These are phyloP conservation scores for Pythium guiyangense DNA, from an alignment of 352 stramenopile genomes.

Conservation along the genomic window DNA sequence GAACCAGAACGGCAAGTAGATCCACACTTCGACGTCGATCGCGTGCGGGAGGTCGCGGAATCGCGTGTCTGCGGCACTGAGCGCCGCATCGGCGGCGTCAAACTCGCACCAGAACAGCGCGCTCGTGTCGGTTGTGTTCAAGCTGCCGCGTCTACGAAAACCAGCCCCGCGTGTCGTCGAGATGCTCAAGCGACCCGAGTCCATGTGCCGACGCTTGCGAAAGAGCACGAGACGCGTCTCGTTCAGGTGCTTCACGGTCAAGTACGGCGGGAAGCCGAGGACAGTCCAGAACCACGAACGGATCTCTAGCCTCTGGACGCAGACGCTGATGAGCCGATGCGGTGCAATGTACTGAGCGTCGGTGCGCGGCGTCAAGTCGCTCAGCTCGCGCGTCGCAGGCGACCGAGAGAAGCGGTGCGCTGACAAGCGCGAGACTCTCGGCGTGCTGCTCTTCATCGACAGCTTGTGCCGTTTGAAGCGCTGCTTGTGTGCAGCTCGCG, in stretches of 20 bases:
- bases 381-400: background rate
- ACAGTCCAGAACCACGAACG: slow-evolving; percentile 25
- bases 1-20: slow-evolving; percentile 27
- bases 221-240: slow-evolving; percentile 11
- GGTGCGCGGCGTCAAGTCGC: background rate
- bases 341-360: background rate
- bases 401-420: background rate
- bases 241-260: slow-evolving; percentile 7
- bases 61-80: background rate
- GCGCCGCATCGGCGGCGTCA: background rate
- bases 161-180: no score
- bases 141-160: background rate
- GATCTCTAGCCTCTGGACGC: slow-evolving; percentile 12
- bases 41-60: slow-evolving; percentile 17
- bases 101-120: background rate
- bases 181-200: background rate
- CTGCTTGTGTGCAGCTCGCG: background rate
- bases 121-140: background rate
- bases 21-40: slow-evolving; percentile 25
- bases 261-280: slow-evolving; percentile 19
- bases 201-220: background rate
- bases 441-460: background rate
- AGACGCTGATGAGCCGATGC: background rate
- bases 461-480: no score
- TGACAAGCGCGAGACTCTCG: background rate